Evolutionary conservation across 1,139 yeast genomes (phyloP).

Genomic region (Citeromyces hawaiiensis): DNA sequence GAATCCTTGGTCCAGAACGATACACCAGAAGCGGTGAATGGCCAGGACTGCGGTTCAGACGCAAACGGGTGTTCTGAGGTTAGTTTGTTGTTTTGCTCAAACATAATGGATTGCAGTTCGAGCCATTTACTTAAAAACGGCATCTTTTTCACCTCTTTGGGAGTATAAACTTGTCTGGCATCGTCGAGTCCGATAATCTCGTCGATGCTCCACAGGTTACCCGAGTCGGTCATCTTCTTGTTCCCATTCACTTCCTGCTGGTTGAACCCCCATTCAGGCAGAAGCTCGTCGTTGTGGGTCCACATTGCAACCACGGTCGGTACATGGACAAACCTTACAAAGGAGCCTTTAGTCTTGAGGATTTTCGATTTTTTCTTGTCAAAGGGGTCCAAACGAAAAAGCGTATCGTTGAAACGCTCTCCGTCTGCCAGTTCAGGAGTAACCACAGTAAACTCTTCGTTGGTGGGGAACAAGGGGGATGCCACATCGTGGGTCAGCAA

Average conservation of each 20-base stretch:
- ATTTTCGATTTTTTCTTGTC: conserved; percentile 36
- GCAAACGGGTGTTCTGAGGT: conserved; percentile 93
- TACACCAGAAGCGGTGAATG: conserved; percentile 82
- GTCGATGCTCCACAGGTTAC: conserved; percentile 69
- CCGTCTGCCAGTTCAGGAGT: conserved; percentile 42
- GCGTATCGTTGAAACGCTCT: conserved; percentile 55
- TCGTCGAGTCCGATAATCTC: conserved; percentile 56
- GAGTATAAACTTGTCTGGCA: conserved; percentile 42
- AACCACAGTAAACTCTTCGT: conserved; percentile 81
- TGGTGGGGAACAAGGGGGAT: conserved; percentile 82
- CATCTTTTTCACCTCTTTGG: conserved; percentile 40
- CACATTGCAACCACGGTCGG: conserved; percentile 90
- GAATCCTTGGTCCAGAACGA: conserved; percentile 80
- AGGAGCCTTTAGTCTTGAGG: conserved; percentile 58
- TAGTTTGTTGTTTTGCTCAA: conserved; percentile 79
- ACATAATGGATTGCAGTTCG: conserved; percentile 83
- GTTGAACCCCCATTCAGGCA: conserved; percentile 90
- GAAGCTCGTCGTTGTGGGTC: conserved; percentile 71
- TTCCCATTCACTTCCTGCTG: conserved; percentile 95
- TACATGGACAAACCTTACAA: conserved; percentile 61
- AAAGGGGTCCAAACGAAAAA: conserved; percentile 60
- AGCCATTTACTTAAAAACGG: conserved; percentile 80
- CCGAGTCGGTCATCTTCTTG: conserved; percentile 56
- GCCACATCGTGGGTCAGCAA: conserved; percentile 93
- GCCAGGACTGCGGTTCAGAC: conserved; percentile 89